Conservation (phyloP, 2,329 filamentous ascomycete genomes). For the Spiromastix sp. region DNA sequence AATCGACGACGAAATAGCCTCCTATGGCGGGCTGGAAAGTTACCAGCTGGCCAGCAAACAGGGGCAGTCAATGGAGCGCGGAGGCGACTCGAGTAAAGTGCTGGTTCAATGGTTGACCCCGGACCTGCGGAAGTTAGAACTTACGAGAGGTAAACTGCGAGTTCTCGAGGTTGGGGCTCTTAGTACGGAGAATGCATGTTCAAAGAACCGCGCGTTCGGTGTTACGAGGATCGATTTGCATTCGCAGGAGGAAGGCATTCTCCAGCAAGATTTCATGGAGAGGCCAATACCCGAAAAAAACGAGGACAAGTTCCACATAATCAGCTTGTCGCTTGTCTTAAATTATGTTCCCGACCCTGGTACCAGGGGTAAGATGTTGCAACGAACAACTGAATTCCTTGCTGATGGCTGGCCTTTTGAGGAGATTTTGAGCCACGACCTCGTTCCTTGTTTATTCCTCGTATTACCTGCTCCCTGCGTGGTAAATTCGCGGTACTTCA, state of each 20-base stretch:
- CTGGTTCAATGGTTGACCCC: constrained; percentile 48
- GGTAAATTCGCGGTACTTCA: constrained; percentile 81
- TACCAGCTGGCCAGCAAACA: constrained; percentile 55
- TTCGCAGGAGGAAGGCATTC: constrained; percentile 66
- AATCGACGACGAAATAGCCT: constrained; percentile 41
- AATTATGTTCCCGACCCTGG: constrained; percentile 81
- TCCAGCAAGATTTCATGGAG: constrained; percentile 90
- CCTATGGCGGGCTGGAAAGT: constrained; percentile 47
- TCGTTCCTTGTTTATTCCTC: constrained; percentile 59
- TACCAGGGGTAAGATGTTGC: constrained; percentile 74
- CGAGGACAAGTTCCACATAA: constrained; percentile 67
- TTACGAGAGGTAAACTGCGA: constrained; percentile 30
- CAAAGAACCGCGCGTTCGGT: constrained; percentile 57
- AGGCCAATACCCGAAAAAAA: constrained; percentile 55
- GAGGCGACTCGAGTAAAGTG: constrained; percentile 53
- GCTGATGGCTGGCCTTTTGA: not conserved
- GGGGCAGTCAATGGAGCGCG: constrained; percentile 49
- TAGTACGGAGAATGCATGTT: constrained; percentile 76
- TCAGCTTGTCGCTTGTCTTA: constrained; percentile 83
- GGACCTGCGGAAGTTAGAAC: constrained; percentile 15
- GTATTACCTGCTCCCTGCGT: constrained; percentile 84
- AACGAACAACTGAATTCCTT: constrained; percentile 62
- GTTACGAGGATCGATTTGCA: constrained; percentile 83
- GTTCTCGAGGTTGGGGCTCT: constrained; percentile 87
- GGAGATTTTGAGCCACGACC: constrained; percentile 14